Base-by-base conservation (phyloP, 2,329 filamentous ascomycete species). In the Acrodontium crateriforme region DNA sequence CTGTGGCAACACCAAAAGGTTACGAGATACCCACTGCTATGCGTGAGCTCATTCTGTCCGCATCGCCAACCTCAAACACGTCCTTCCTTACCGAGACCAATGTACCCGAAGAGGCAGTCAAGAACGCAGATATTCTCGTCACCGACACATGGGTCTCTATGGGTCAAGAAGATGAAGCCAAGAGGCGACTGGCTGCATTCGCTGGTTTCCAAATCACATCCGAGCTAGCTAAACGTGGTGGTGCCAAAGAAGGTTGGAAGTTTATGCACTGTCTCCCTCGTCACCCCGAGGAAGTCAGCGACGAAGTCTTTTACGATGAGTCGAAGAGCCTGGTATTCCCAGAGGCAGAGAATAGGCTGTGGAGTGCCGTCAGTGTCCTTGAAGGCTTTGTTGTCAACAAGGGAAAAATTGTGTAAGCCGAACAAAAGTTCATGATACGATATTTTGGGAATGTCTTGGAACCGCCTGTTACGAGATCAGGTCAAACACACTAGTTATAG, bases 91-190 rank as follows among this genome's bases (percentile, higher is more conserved):
- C 59, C 4, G 78, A 92, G 56, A 91, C 82, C 1, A 78, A 67
- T 13, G 62, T 78, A 1, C 89, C 87, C 0, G 81, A 89, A 51
- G 81, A 92, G 47, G 89, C 67, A 2, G 74, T 94, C 49, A 80
- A 80, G 60, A 63, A 76, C 39, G 87, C 89, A 3, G 78, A 98
- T 52, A 69, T 95, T 29, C 63, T 98, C 32, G 84, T 95, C 13
- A 98, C 89, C 1, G 89, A 98, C 49, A 98, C 89, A 1, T 98
- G 89, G 89, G 71, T 98, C 17, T 92, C 83, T 2, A 98, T 98
- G 89, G 89, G 89, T 25, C 87, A 95, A 57, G 89, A 98, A 56
- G 72, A 71, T 31, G 89, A 98, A 56, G 66, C 74, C 20, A 65
- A 74, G 41, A 78, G 78, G 63, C 67, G 82, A 27, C 53, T 94